Evolutionary conservation across 352 stramenopile genomes (phyloP).

Genomic region (Phytophthora melonis): DNA sequence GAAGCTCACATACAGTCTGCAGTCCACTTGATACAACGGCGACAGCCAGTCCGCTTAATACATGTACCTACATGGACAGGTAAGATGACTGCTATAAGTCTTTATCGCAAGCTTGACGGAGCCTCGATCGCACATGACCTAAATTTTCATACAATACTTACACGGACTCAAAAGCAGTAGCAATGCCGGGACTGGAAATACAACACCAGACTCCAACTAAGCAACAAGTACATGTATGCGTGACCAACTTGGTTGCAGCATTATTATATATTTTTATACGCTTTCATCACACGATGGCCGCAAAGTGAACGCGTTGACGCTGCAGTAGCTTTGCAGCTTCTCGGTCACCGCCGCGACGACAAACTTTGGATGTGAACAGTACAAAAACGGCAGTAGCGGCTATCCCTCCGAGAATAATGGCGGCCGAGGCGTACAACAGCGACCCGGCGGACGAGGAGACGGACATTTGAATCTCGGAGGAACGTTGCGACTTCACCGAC

Average conservation of each 20-base stretch:
- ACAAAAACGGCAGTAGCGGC: conserved; percentile 20
- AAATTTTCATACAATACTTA: no score
- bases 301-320: conserved; percentile 37
- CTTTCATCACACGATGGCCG: conserved; percentile 27
- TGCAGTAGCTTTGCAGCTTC: conserved; percentile 32
- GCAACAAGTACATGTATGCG: neutral
- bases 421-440: conserved; percentile 21
- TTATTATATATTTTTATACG: neutral
- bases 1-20: no score
- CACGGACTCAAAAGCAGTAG: no score
- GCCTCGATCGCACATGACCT: no score
- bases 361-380: conserved; percentile 31
- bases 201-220: no score
- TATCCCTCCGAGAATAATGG: conserved; percentile 30
- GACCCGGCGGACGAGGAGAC: conserved; percentile 25
- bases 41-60: no score
- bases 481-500: conserved; percentile 19
- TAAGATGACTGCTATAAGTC: no score
- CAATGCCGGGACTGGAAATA: no score
- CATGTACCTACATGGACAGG: no score
- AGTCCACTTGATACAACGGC: no score
- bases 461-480: conserved; percentile 9
- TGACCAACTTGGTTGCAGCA: neutral
- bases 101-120: no score
- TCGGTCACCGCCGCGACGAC: conserved; percentile 30